Percentiles rank a stretch among this genome's conserved stretches.
These are phyloP conservation scores for Amanita pallidorosea DNA, from an alignment of 768 basidiomycete species.

Conservation along the genomic window DNA sequence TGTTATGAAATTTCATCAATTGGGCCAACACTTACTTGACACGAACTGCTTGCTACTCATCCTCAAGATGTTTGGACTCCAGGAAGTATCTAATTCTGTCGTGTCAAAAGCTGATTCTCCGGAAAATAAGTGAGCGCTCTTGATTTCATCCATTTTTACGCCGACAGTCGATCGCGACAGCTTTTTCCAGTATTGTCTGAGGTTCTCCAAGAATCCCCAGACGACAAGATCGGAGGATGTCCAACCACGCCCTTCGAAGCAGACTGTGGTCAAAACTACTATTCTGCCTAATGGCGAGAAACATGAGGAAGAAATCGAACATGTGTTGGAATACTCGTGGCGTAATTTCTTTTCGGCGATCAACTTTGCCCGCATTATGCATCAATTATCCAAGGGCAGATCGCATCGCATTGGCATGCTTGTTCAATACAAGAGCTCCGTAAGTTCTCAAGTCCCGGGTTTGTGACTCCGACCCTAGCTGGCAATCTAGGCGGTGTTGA, in stretches of 20 bases:
- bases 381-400: constrained; percentile 91
- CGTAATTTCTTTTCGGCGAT: constrained; percentile 95
- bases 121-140: constrained; percentile 59
- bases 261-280: constrained; percentile 43
- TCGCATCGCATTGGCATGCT: constrained; percentile 94
- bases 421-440: constrained; percentile 96
- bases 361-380: constrained; percentile 97
- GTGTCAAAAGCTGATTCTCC: constrained; percentile 83
- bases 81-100: constrained; percentile 78
- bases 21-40: constrained; percentile 91
- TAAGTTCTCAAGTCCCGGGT: constrained; percentile 25
- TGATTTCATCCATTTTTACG: neutral
- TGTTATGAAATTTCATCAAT: constrained; percentile 96
- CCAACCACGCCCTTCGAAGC: constrained; percentile 49
- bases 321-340: constrained; percentile 94
- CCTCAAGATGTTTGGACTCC: constrained; percentile 96
- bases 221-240: constrained; percentile 52
- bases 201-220: constrained; percentile 61
- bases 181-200: constrained; percentile 93
- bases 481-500: constrained; percentile 71
- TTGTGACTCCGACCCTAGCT: neutral
- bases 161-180: constrained; percentile 27
- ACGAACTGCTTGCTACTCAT: constrained; percentile 91
- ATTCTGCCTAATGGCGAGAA: constrained; percentile 63
- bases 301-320: constrained; percentile 81